These are phyloP conservation scores for Ceratocystis cubensis DNA, from an alignment of 2,329 filamentous ascomycete species.

Conservation along the genomic window DNA sequence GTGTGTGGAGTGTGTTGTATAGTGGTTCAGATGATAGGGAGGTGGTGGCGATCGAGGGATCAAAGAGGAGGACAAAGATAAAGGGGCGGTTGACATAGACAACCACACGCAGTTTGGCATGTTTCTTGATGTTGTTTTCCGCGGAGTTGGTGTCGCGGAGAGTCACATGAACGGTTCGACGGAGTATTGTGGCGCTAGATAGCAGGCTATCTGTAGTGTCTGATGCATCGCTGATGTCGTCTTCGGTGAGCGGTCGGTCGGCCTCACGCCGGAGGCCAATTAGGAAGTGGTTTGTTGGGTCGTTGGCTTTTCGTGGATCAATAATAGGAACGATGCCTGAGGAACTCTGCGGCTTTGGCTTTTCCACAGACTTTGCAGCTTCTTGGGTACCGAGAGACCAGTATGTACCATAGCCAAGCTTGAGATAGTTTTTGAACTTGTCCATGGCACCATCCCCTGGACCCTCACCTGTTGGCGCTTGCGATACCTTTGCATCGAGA, in stretches of 20 bases:
- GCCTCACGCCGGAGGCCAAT: conserved; percentile 57
- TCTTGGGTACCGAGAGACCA: conserved; percentile 32
- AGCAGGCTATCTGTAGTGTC: conserved; percentile 35
- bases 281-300: conserved; percentile 41
- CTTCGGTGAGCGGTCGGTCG: conserved; percentile 33
- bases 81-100: conserved; percentile 65
- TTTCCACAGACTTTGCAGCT: conserved; percentile 7
- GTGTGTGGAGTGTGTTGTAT: conserved; percentile 48
- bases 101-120: conserved; percentile 48
- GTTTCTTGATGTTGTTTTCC: conserved; percentile 32
- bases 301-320: conserved; percentile 16
- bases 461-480: conserved; percentile 4
- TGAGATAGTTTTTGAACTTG: conserved; percentile 51
- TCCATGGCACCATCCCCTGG: conserved; percentile 35
- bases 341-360: conserved; percentile 4
- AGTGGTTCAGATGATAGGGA: conserved; percentile 43
- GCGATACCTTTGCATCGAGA: neutral
- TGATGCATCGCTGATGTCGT: conserved; percentile 27
- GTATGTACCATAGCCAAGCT: conserved; percentile 54
- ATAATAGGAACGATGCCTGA: conserved; percentile 12
- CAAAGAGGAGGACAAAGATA: conserved; percentile 64
- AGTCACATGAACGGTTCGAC: conserved; percentile 26
- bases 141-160: conserved; percentile 30
- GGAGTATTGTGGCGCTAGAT: conserved; percentile 23
- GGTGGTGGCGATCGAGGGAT: conserved; percentile 41